A percentile compares a stretch with the other conserved stretches of the same genome.
These are phyloP conservation scores for Salisapilia sapeloensis DNA, from an alignment of 352 stramenopile genomes.

Conservation along the genomic window DNA sequence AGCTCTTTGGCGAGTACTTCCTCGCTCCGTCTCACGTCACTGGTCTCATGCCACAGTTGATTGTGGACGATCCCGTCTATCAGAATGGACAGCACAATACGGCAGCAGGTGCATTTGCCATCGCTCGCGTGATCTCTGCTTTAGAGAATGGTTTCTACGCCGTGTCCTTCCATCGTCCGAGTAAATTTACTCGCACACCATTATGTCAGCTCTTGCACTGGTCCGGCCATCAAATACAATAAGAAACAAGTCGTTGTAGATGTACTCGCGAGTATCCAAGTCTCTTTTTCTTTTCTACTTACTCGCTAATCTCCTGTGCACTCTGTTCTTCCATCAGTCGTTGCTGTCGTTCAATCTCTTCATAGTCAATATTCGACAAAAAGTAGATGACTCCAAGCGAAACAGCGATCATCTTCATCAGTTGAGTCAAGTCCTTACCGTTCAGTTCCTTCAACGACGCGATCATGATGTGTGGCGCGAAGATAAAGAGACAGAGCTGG, in stretches of 20 bases:
- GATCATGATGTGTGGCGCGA: conserved; percentile 77
- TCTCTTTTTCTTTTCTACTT: conserved; percentile 4
- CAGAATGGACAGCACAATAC: conserved; percentile 62
- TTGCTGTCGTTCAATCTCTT: conserved; percentile 81
- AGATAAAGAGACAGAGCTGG: conserved; percentile 67
- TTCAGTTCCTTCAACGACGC: conserved; percentile 58
- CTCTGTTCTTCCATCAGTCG: conserved; percentile 47
- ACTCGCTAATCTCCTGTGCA: conserved; percentile 20
- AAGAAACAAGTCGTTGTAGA: conserved; percentile 1
- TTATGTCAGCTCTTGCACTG: conserved; percentile 65
- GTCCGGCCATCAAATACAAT: conserved; percentile 22
- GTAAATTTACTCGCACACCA: conserved; percentile 62
- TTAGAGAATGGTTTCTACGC: conserved; percentile 73
- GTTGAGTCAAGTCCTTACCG: conserved; percentile 58
- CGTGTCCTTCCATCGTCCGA: conserved; percentile 50
- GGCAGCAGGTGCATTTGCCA: conserved; percentile 51
- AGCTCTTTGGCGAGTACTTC: conserved; percentile 68
- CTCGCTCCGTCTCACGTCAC: conserved; percentile 19
- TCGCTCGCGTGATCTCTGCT: conserved; percentile 59
- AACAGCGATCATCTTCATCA: conserved; percentile 74
- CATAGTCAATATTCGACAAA: conserved; percentile 79
- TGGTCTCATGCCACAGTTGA: conserved; percentile 52
- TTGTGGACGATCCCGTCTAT: conserved; percentile 74
- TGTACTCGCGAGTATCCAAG: conserved; percentile 1
- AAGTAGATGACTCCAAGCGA: conserved; percentile 78